phyloP scores from a whole-genome alignment of 2,329 filamentous ascomycete genomes.

The Xylaria sp. region DNA sequence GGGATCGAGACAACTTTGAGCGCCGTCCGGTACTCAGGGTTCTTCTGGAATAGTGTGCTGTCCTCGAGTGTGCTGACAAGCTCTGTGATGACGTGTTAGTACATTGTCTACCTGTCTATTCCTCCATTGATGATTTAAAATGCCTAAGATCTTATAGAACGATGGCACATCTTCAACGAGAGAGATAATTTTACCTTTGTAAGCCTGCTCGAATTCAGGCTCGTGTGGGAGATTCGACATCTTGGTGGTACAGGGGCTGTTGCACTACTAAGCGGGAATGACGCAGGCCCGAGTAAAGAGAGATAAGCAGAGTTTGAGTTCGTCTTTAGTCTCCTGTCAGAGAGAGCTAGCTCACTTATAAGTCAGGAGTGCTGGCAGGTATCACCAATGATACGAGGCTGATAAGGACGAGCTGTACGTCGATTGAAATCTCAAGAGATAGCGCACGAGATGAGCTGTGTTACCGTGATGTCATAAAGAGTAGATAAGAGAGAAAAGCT shows the following conservation, averaged over 20 bases:
- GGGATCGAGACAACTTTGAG: constrained; percentile 89
- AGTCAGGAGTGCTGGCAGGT: constrained; percentile 7
- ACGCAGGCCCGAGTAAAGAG: not conserved
- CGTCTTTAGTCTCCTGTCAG: not conserved
- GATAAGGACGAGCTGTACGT: constrained; percentile 14
- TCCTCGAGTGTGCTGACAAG: constrained; percentile 94
- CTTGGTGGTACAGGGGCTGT: not conserved
- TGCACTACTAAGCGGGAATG: not conserved
- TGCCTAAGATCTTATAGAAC: not conserved
- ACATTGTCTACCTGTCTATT: not conserved
- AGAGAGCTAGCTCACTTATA: constrained; percentile 20
- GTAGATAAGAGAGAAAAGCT: not conserved
- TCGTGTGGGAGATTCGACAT: constrained; percentile 89
- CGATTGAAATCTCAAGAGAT: constrained; percentile 3
- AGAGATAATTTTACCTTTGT: constrained; percentile 75
- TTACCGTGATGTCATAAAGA: constrained; percentile 18
- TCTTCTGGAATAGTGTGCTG: constrained; percentile 90
- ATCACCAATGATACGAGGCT: constrained; percentile 20
- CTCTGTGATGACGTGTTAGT: constrained; percentile 65
- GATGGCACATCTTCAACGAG: constrained; percentile 38
- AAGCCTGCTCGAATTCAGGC: constrained; percentile 99
- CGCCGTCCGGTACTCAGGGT: constrained; percentile 93
- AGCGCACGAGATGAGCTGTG: not conserved
- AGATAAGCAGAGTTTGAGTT: constrained; percentile 16
- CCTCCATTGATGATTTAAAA: not conserved